Base-by-base conservation (phyloP, 148 eudicot species). In the Persicaria maculosa region DNA sequence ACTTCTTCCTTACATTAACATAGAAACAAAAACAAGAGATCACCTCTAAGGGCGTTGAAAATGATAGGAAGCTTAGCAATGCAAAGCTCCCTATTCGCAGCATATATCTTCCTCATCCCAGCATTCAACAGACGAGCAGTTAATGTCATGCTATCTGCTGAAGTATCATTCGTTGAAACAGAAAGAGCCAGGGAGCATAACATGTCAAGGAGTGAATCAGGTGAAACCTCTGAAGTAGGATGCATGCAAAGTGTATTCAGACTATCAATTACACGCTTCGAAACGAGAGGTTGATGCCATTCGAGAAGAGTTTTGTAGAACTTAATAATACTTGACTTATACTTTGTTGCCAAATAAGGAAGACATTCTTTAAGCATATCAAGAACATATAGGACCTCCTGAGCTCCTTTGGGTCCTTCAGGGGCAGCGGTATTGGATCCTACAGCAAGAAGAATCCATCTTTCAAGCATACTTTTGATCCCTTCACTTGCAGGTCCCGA, bases 81-180 rank as follows among this genome's bases (percentile, higher is more conserved):
- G 79, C 97, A 92, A 20, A 84, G 76, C 74, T 85, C 81, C 82
- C 86, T 85, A 77, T 92, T 84, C 47, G 85, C 79, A 65, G 72
- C 72, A 77, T 85, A 87, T 46, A 90, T 81, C 84, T 85, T 96
- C 68, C 79, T 85, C 90, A 90, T 90, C 70, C 99, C 99, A 78
- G 79, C 79, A 76, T 85, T 93, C 72, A 96, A 81, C 76, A 96
- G 75, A 75, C 99, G 90, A 77, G 87, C 91, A 71, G 88, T 81
- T 76, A 90, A 86, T 79, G 96, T 88, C 89, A 92, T 79, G 88
- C 82, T 88, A 87, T 96, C 97, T 22, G 90, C 92, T 79, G 97
- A 85, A 48, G 89, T 88, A 74, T 89, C 92, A 72, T 84, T 83
- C 25, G 80, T 80, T n/a, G 90, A 77, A 14, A 83, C 79, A 20